These are phyloP conservation scores for Erysimum pusillum DNA, from an alignment of 441 rosid genomes.

Conservation along the genomic window DNA sequence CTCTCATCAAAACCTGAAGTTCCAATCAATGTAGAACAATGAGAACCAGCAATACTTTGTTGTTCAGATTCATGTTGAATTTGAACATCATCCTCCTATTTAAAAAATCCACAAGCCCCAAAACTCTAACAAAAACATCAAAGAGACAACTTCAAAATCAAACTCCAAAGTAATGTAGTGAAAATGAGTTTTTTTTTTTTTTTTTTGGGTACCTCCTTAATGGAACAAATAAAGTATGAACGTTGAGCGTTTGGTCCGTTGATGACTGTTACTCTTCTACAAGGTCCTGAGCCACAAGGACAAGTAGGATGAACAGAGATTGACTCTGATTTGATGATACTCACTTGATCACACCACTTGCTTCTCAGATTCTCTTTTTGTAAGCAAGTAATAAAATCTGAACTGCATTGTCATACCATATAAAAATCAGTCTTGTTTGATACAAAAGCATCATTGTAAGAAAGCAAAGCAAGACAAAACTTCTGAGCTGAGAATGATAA, in stretches of 20 bases:
- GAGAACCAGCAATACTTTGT: neutral
- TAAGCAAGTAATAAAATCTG: no score
- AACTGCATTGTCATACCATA: no score
- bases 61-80: constrained; percentile 2
- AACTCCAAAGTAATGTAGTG: neutral
- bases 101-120: constrained; percentile 33
- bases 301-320: constrained; percentile 30
- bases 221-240: constrained; percentile 50
- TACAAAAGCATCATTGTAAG: no score
- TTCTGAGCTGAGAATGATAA: no score
- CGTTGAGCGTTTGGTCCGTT: constrained; percentile 39
- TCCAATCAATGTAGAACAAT: constrained; percentile 3
- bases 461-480: no score
- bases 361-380: no score
- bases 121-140: constrained; percentile 17
- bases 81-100: constrained; percentile 20
- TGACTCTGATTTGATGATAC: neutral
- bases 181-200: no score
- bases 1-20: neutral
- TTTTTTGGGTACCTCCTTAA: constrained; percentile 41
- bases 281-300: constrained; percentile 56
- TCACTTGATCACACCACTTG: constrained; percentile 50
- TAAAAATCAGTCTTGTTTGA: no score
- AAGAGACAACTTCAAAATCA: neutral
- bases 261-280: constrained; percentile 16